phyloP scores from a whole-genome alignment of 345 rosid species.

The Lepidium aucheri region DNA sequence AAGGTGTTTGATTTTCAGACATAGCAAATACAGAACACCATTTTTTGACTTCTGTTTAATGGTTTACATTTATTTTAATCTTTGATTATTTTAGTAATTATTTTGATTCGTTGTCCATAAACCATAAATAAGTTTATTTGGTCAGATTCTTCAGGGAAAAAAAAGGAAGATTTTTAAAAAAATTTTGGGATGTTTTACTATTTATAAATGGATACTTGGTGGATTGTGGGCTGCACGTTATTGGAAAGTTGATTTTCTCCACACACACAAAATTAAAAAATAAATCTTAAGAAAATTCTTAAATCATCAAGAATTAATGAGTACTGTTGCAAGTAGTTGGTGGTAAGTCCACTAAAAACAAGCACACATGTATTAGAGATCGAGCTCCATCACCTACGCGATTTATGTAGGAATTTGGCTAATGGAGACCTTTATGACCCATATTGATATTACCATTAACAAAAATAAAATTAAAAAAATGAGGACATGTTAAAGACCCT shows the following conservation, averaged over 20 bases:
- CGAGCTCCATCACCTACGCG: no score
- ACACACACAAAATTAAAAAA: background rate
- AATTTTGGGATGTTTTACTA: constrained; percentile 21
- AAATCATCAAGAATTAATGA: background rate
- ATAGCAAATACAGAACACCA: constrained; percentile 30
- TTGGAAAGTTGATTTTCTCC: background rate
- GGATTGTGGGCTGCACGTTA: constrained; percentile 23
- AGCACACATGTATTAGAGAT: no score
- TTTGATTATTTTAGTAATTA: constrained; percentile 20
- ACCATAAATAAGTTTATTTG: constrained; percentile 14
- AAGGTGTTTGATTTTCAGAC: constrained; percentile 14
- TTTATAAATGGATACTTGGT: constrained; percentile 18
- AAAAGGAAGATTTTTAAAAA: background rate
- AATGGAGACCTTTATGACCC: no score
- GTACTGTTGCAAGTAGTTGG: no score
- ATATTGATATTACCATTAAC: no score
- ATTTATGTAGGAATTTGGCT: no score
- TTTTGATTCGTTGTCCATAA: constrained; percentile 28
- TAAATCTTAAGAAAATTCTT: background rate
- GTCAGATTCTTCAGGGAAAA: constrained; percentile 7
- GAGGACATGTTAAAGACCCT: constrained; percentile 8
- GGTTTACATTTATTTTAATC: no score
- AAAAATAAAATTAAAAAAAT: no score
- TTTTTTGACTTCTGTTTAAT: constrained; percentile 23
- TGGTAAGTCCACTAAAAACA: no score